Base-by-base conservation (phyloP, 352 stramenopile species). In the Blastocystis sp. region DNA sequence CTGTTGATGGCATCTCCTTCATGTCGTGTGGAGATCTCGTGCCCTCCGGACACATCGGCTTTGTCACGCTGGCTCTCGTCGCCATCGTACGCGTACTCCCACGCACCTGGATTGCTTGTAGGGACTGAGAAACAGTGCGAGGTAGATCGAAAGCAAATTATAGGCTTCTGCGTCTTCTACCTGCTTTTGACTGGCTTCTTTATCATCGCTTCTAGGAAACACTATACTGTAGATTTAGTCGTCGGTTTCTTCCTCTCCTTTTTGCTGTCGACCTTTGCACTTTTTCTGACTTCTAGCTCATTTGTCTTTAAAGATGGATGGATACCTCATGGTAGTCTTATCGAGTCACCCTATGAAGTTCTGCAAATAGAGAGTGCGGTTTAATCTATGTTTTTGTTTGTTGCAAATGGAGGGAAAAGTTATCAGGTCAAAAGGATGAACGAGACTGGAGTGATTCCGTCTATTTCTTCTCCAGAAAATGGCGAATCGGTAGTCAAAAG, bases 41-140 rank as follows among this genome's bases (percentile, higher is more conserved):
- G 61, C 77, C 77, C 18, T 88, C 77, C 3, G 77, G 77, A 56
- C 77, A 88, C 41, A 88, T 88, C 39, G 77, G 62, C 2, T 88
- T 76, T 43, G 59, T 50, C 39, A 61, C 62, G 29, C 37, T 84
- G 0, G 73, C 43, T 37, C 50, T 84, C 26, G 50, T 84, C 4
- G 73, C 73, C 1, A 84, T 84, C 43, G 13, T 84, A 7, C 26
- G 73, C 26, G 73, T 23, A 20, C 73, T 84, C n/a, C 73, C 73
- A 18, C 29, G 55, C 3, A 9, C 29, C 20, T 68, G 15, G 18
- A 50, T 61, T 11, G 11, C 47, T 20, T 84, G 73, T 84, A 45
- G 8, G 7, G 39, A n/a, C n/a, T 11, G 11, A 15, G 4, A 9
- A 13, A 2, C 6, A 11, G 8, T 84, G 18, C 20, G 7, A 18